Base-by-base conservation (phyloP, 352 stramenopile species). In the Globisporangium yorkense region DNA sequence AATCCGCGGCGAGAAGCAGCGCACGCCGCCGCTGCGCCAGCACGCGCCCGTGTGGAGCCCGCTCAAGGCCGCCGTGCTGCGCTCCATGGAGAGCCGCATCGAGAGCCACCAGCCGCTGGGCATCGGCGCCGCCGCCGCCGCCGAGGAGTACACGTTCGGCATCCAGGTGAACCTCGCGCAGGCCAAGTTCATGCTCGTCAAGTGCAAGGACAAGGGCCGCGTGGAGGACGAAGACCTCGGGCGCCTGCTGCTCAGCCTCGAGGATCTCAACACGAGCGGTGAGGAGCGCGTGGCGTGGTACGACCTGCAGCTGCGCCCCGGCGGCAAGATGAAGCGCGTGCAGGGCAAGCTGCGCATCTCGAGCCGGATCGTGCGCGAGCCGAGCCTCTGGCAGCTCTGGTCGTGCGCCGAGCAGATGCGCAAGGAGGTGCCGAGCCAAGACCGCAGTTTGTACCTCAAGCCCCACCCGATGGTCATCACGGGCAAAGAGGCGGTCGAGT, bases 1-100 rank as follows among this genome's bases (percentile, higher is more conserved):
- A 64, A 92, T 94, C 61, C 89, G 89, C 59, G 85, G 85, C 51
- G 85, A 94, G 69, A 94, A 94, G 65, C 82, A 92, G 63, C 82
- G 85, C 52, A 94, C 85, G 51, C 85, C 85, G 1, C 68, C 78
- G 5, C 54, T 92, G 59, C 68, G 77, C 0, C 68, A 86, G 41
- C 24, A 63, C 6, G 82, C 81, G 49, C 85, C 85, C 2, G 79
- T 94, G 5, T 94, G 85, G 85, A 92, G 82, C 61, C 85, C 85
- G 29, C 70, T 92, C 15, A 94, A 94, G 62, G 74, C 79, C 1
- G 77, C 85, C 0, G 83, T 94, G 49, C 63, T 94, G 56, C 83
- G 80, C 20, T 91, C 79, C 1, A 80, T 92, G 56, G 82, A 92
- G 67, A 90, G 80, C 59, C 63, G 67, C 44, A 66, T 89, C 27